Base-by-base conservation (phyloP, 306 rosid genomes). In the Trifolium dubium region DNA sequence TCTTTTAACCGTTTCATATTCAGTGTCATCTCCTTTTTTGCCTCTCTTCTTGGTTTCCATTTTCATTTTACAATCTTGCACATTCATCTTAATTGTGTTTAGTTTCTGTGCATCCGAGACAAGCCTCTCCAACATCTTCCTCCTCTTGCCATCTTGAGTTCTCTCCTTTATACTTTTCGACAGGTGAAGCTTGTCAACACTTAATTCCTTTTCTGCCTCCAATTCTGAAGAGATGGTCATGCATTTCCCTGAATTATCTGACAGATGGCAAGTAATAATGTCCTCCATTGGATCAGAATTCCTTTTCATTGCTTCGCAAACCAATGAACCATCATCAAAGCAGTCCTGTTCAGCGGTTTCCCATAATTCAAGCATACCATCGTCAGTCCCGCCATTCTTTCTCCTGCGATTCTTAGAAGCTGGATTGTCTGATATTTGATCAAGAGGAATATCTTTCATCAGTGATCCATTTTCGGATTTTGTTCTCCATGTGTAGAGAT, bases 331-430 rank as follows among this genome's bases (percentile, higher is more conserved):
- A 72, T 81, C 81, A 31, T 28, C 14, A 60, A 31, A 60, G 83
- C 82, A 51, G 54, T 78, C 84, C 59, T 85, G 79, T 78, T 89
- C 98, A 0, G 86, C 87, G 3, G 98, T 73, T 81, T 92, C 96
- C 99, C 99, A 95, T 77, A 95, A 78, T 79, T 87, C 89, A 9
- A 94, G 97, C 97, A 91, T 94, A 69, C 90, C 93, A 74, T 92
- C 98, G 78, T 85, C 87, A 62, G 83, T 76, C 8, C 88, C 88
- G 51, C 85, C 73, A 59, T 84, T 84, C 70, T 72, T 80, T 81
- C 87, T 87, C 83, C 82, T 66, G 86, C 91, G 18, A 69, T 80
- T 83, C 73, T 82, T 86, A 62, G 88, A 72, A 28, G 69, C 75
- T 11, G 91, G 79, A 77, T 28, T 71, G 72, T 90, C 89, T 10